Evolutionary conservation across 345 rosid genomes (phyloP).

Genomic region (Populus nigra): DNA sequence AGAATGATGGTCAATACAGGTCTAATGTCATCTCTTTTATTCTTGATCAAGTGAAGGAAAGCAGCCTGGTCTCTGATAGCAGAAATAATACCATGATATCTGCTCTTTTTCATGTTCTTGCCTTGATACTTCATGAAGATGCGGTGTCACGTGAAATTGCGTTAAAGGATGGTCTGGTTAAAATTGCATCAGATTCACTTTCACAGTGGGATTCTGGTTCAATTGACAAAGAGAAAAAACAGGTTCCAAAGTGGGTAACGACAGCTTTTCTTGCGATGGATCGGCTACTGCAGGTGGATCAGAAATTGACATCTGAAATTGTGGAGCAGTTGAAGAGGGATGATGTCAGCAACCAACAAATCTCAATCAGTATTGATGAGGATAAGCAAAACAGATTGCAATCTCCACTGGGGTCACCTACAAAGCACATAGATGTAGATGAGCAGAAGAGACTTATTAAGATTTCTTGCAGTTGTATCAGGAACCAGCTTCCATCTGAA

Average conservation of each 20-base stretch:
- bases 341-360: constrained; percentile 40
- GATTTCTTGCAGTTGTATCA: constrained; percentile 82
- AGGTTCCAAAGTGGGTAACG: constrained; percentile 89
- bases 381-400: constrained; percentile 65
- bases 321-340: constrained; percentile 66
- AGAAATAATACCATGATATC: constrained; percentile 53
- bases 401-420: constrained; percentile 45
- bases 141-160: constrained; percentile 80
- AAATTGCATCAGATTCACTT: constrained; percentile 67
- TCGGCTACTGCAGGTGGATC: constrained; percentile 81
- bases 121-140: constrained; percentile 91
- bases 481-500: constrained; percentile 76
- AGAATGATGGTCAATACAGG: constrained; percentile 81
- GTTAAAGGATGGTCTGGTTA: constrained; percentile 63
- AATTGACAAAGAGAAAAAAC: constrained; percentile 44
- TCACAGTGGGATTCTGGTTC: constrained; percentile 65
- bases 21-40: constrained; percentile 70
- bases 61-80: constrained; percentile 49
- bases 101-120: constrained; percentile 80
- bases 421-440: constrained; percentile 47
- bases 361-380: constrained; percentile 56
- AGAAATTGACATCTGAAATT: constrained; percentile 68
- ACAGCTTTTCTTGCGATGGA: constrained; percentile 93
- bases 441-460: constrained; percentile 79
- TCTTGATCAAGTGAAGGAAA: constrained; percentile 62